Conservation (phyloP, 1,284 basidiomycete species). For the Blastosporella zonata region DNA sequence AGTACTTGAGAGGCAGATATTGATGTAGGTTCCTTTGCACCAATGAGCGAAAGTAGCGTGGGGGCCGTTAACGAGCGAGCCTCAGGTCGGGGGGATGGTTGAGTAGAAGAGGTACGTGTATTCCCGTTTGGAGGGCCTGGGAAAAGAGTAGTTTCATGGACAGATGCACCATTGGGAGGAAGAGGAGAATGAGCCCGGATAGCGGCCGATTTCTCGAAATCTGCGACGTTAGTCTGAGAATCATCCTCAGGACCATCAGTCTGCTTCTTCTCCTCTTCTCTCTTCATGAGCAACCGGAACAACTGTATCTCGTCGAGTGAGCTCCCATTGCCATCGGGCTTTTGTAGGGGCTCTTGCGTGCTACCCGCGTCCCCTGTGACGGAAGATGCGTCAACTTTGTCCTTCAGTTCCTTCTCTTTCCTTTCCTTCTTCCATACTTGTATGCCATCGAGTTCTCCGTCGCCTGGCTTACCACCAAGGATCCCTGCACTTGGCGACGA, state of each 20-base stretch:
- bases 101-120: slow-evolving; percentile 1
- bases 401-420: slow-evolving; percentile 75
- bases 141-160: background rate
- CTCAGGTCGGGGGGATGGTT: slow-evolving; percentile 9
- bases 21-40: slow-evolving; percentile 6
- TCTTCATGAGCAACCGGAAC: slow-evolving; percentile 84
- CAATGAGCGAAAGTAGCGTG: slow-evolving; percentile 12
- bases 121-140: background rate
- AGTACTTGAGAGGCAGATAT: background rate
- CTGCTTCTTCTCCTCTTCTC: slow-evolving; percentile 72
- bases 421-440: slow-evolving; percentile 89
- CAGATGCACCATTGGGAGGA: slow-evolving; percentile 3
- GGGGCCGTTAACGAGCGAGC: slow-evolving; percentile 3
- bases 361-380: slow-evolving; percentile 2
- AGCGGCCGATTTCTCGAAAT: background rate
- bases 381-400: slow-evolving; percentile 29
- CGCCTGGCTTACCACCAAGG: slow-evolving; percentile 54
- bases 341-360: slow-evolving; percentile 8
- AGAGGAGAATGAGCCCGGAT: background rate
- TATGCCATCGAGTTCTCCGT: slow-evolving; percentile 79
- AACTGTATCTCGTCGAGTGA: slow-evolving; percentile 81
- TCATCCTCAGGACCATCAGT: slow-evolving; percentile 26
- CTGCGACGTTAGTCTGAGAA: background rate
- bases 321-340: slow-evolving; percentile 28
- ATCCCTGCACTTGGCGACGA: slow-evolving; percentile 54